Percentiles rank a stretch among this genome's conserved stretches.
These are phyloP conservation scores for Plasmopara viticola DNA, from an alignment of 352 stramenopile species.

Conservation along the genomic window DNA sequence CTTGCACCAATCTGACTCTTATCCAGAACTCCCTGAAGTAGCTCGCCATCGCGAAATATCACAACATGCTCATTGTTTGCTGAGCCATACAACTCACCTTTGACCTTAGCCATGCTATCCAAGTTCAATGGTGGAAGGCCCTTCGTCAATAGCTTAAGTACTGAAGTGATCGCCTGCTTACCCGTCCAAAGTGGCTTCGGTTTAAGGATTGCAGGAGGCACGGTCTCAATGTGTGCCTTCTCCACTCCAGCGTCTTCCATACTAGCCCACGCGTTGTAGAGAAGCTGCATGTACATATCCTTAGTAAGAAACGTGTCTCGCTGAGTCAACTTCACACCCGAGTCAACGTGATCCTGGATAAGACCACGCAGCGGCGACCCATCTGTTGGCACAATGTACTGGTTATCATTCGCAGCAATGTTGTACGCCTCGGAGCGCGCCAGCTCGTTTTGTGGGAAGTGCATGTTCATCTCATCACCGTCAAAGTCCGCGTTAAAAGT, in stretches of 20 bases:
- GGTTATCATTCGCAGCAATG: conserved; percentile 96
- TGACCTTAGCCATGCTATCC: conserved; percentile 96
- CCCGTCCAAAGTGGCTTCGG: conserved; percentile 96
- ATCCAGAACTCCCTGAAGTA: conserved; percentile 97
- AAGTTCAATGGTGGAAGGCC: conserved; percentile 87
- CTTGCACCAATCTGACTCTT: conserved; percentile 98
- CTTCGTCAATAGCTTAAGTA: conserved; percentile 93
- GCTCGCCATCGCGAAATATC: conserved; percentile 92
- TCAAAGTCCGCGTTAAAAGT: conserved; percentile 99
- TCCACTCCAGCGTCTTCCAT: conserved; percentile 90
- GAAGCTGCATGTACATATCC: conserved; percentile 98
- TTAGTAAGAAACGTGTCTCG: conserved; percentile 97
- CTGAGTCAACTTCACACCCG: conserved; percentile 97
- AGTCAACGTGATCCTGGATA: conserved; percentile 99
- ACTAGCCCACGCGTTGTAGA: conserved; percentile 93
- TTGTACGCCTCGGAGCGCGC: conserved; percentile 96
- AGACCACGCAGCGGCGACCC: conserved; percentile 96
- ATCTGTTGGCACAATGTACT: conserved; percentile 98
- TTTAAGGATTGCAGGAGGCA: conserved; percentile 97
- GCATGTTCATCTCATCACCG: conserved; percentile 99
- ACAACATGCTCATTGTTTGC: conserved; percentile 95
- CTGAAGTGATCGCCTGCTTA: conserved; percentile 98
- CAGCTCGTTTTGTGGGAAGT: conserved; percentile 99
- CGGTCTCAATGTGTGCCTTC: conserved; percentile 89
- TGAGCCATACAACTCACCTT: conserved; percentile 91